Conservation (phyloP, 352 stramenopile species). For the Paralagenidium karlingii region DNA sequence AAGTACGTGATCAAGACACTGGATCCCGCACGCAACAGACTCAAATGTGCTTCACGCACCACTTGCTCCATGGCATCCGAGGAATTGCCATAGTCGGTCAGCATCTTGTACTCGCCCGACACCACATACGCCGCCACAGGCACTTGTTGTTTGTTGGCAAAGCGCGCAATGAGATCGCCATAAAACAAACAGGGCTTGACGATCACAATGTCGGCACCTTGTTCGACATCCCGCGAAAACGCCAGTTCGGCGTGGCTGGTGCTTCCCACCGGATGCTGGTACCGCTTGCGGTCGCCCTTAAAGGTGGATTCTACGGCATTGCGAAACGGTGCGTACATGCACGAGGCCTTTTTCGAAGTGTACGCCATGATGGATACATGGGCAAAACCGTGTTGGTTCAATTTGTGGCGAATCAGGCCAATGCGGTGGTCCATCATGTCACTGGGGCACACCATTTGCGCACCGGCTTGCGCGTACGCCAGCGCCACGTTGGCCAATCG, state of each 20-base stretch:
- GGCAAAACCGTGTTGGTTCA: slow-evolving; percentile 93
- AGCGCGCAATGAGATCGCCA: slow-evolving; percentile 92
- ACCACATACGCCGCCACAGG: slow-evolving; percentile 98
- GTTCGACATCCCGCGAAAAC: slow-evolving; percentile 61
- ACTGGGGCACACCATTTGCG: slow-evolving; percentile 95
- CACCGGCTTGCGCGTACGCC: slow-evolving; percentile 90
- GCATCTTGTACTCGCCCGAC: slow-evolving; percentile 99
- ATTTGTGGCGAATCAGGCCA: slow-evolving; percentile 86
- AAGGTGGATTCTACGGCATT: slow-evolving; percentile 95
- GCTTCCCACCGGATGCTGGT: slow-evolving; percentile 89
- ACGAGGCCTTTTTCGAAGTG: slow-evolving; percentile 96
- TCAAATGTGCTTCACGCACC: slow-evolving; percentile 72
- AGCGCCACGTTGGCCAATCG: slow-evolving; percentile 93
- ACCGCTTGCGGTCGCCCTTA: slow-evolving; percentile 93
- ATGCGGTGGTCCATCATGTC: slow-evolving; percentile 98
- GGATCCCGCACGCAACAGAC: slow-evolving; percentile 84
- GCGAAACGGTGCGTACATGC: slow-evolving; percentile 94
- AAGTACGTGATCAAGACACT: slow-evolving; percentile 99
- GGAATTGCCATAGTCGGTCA: slow-evolving; percentile 88
- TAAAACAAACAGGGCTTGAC: slow-evolving; percentile 99
- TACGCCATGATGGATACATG: slow-evolving; percentile 99
- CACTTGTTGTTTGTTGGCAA: slow-evolving; percentile 87
- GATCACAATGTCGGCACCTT: slow-evolving; percentile 98
- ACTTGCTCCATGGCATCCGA: slow-evolving; percentile 74
- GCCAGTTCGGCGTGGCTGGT: slow-evolving; percentile 69